Conservation (phyloP, 306 rosid species). For the Glycine latifolia region DNA sequence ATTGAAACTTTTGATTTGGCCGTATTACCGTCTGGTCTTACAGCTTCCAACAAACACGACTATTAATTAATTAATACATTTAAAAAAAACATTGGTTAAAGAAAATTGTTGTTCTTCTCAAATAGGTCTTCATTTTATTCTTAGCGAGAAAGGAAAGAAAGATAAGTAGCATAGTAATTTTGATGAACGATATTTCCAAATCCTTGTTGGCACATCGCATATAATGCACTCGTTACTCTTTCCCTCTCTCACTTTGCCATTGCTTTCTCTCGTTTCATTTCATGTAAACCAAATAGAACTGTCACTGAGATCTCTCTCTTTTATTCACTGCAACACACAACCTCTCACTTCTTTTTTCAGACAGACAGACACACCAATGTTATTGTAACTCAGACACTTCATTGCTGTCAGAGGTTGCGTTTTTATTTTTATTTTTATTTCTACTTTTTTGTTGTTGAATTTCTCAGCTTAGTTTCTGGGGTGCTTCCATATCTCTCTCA, state of each 20-base stretch:
- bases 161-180: neutral
- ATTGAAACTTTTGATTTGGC: neutral
- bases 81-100: neutral
- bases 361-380: neutral
- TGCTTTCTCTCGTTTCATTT: too few relatives aligned
- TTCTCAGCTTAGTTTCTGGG: constrained; percentile 3
- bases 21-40: neutral
- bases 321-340: neutral
- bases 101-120: neutral
- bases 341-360: neutral
- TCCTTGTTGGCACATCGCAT: constrained; percentile 47
- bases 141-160: neutral
- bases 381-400: constrained; percentile 24
- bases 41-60: constrained; percentile 9
- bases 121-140: constrained; percentile 18
- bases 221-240: constrained; percentile 61
- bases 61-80: neutral
- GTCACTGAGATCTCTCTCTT: constrained; percentile 53
- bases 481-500: neutral
- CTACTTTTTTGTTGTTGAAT: neutral
- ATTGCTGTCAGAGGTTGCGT: constrained; percentile 37
- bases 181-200: neutral
- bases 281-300: neutral
- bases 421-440: constrained; percentile 22
- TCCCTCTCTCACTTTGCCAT: constrained; percentile 42